phyloP scores from a whole-genome alignment of 306 rosid genomes.

The Ormosia semicastrata region DNA sequence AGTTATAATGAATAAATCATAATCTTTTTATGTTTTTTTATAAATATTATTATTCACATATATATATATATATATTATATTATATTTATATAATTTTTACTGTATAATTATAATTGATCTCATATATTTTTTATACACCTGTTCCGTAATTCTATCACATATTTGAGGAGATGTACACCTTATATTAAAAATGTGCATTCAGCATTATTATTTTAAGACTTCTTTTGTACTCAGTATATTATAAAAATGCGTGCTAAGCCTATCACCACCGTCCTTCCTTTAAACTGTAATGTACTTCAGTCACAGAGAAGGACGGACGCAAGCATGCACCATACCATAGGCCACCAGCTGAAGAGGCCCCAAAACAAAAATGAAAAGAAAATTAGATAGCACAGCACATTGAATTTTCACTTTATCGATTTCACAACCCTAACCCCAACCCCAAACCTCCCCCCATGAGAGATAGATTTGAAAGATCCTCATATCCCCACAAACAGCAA shows the following conservation, averaged over 20 bases:
- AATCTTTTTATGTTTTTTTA: no score
- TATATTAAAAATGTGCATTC: no score
- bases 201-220: no score
- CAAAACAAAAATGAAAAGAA: neutral
- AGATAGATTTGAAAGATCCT: slow-evolving; percentile 58
- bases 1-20: no score
- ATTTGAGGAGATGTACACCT: no score
- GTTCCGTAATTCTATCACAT: no score
- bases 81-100: no score
- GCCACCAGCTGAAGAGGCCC: neutral
- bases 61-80: no score
- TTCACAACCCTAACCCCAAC: slow-evolving; percentile 27
- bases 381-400: slow-evolving; percentile 28
- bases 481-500: slow-evolving; percentile 70
- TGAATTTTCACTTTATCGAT: slow-evolving; percentile 56
- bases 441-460: slow-evolving; percentile 1
- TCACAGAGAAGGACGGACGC: slow-evolving; percentile 19
- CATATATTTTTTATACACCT: no score
- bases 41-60: no score
- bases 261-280: neutral
- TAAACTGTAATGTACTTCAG: slow-evolving; percentile 19
- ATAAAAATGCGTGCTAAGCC: neutral
- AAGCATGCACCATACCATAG: slow-evolving; percentile 6
- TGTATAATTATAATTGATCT: no score
- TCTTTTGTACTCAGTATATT: no score